Conservation (phyloP, 331 rosid genomes). For the Erythrophleum ivorense region DNA sequence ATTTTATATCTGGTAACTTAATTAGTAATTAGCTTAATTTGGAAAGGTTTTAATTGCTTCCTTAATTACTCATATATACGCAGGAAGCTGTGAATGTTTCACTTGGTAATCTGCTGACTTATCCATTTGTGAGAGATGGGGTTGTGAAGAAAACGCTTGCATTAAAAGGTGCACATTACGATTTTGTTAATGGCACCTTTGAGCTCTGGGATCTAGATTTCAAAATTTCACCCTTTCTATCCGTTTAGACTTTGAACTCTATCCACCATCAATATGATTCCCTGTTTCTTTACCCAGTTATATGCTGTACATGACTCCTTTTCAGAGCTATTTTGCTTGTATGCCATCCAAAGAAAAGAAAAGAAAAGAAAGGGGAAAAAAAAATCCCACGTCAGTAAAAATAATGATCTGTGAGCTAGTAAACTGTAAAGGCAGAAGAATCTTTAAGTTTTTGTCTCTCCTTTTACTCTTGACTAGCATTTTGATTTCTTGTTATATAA, state of each 20-base stretch:
- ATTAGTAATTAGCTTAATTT: neutral
- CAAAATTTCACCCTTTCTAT: conserved; percentile 51
- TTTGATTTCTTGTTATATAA: neutral
- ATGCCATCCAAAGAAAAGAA: neutral
- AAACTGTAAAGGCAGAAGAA: neutral
- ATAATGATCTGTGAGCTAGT: conserved; percentile 31
- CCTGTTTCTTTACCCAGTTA: neutral
- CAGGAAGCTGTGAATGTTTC: conserved; percentile 99
- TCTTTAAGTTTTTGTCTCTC: neutral
- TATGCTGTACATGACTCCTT: neutral
- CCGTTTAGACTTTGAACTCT: conserved; percentile 20
- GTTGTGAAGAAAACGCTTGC: conserved; percentile 59
- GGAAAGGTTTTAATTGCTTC: neutral
- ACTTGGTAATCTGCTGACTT: conserved; percentile 77
- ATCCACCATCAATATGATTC: neutral
- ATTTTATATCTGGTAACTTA: too few species aligned
- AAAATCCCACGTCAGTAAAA: neutral
- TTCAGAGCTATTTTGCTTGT: conserved; percentile 14
- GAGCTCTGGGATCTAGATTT: conserved; percentile 88
- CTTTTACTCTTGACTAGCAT: neutral
- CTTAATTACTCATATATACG: conserved; percentile 21
- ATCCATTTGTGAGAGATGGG: conserved; percentile 80
- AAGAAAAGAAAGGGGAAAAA: too few species aligned
- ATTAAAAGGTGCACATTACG: conserved; percentile 85
- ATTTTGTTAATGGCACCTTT: conserved; percentile 76